Evolutionary conservation across 345 rosid species (phyloP), one percentile per base, ranked within the genome.

Genomic region (Lepidium sativum): DNA sequence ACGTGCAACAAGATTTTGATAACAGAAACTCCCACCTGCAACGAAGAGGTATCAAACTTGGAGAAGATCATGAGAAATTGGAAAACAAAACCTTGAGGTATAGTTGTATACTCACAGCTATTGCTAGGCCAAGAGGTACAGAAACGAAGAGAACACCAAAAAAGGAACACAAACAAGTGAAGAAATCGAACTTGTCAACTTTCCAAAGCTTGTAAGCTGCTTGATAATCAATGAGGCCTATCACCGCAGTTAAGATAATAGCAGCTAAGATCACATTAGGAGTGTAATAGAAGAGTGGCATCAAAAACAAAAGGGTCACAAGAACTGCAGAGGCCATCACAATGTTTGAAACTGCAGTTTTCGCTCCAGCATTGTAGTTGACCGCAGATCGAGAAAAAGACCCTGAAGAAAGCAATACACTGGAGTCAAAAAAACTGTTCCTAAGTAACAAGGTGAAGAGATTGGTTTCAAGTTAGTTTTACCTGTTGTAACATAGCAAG

Each of bases 401-500:
- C 18, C 99, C 99, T 92, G 80, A 64, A 78, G 45, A 54, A 67
- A 59, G 12, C 44, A 47, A 52, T 3, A 29, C 8, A 10, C 2
- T 1, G 37, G 31, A 31, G 59, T 39, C 27, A 56, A 32, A 48
- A n/a, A 55, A 32, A 17, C 18, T 60, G 55, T 45, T 56, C 23
- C 7, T 74, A 18, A 55, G 27, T 9, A 34, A 61, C 51, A 68
- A 45, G 42, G 51, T 39, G 9, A 53, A 3, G 5, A 58, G 54
- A 50, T 11, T 29, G 32, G 12, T 51, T 51, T 50, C 4, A 57
- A 62, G 43, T 50, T 9, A 35, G 13, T 2, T 50, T 33, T 21
- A 84, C 98, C 98, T 67, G 99, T 83, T 34, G 96, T 87, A 47
- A 95, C 87, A 79, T 73, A 95, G 68, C 99, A 95, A 10, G 99